phyloP scores from a whole-genome alignment of 2,329 filamentous ascomycete genomes.

The Akanthomyces uredinophilus region DNA sequence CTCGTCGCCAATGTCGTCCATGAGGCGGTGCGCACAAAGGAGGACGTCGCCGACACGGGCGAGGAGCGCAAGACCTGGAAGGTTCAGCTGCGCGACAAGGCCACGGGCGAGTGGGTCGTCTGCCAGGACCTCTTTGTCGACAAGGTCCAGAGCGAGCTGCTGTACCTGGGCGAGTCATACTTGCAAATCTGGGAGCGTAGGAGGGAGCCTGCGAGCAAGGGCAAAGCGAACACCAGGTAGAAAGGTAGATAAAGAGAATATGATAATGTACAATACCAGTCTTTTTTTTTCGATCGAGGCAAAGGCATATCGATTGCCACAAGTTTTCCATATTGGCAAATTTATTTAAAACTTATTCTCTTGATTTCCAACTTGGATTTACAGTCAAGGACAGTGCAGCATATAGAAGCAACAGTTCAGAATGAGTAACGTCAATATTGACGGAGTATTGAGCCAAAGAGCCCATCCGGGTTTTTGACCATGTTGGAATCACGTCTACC shows the following conservation, averaged over 20 bases:
- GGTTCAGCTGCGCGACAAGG: slow-evolving; percentile 79
- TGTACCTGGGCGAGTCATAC: slow-evolving; percentile 93
- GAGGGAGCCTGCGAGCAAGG: slow-evolving; percentile 42
- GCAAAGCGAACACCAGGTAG: slow-evolving; percentile 26
- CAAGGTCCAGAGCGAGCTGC: slow-evolving; percentile 77
- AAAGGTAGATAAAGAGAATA: not conserved
- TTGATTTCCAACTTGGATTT: too few relatives aligned
- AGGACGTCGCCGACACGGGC: slow-evolving; percentile 83
- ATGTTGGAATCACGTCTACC: too few relatives aligned
- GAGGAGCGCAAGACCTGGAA: slow-evolving; percentile 91
- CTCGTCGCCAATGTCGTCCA: slow-evolving; percentile 92
- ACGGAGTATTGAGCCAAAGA: too few relatives aligned
- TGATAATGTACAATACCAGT: not conserved
- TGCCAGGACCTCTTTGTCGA: slow-evolving; percentile 94
- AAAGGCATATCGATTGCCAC: not conserved
- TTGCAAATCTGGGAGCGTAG: slow-evolving; percentile 93
- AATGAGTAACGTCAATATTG: too few relatives aligned
- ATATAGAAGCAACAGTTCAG: too few relatives aligned
- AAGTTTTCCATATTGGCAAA: too few relatives aligned
- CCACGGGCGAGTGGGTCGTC: slow-evolving; percentile 81
- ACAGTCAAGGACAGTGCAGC: too few relatives aligned
- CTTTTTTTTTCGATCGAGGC: not conserved
- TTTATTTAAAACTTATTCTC: too few relatives aligned
- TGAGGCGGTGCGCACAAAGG: slow-evolving; percentile 70
- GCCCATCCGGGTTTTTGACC: too few relatives aligned